Conservation (phyloP, 768 basidiomycete species). For the Pisolithus orientalis region DNA sequence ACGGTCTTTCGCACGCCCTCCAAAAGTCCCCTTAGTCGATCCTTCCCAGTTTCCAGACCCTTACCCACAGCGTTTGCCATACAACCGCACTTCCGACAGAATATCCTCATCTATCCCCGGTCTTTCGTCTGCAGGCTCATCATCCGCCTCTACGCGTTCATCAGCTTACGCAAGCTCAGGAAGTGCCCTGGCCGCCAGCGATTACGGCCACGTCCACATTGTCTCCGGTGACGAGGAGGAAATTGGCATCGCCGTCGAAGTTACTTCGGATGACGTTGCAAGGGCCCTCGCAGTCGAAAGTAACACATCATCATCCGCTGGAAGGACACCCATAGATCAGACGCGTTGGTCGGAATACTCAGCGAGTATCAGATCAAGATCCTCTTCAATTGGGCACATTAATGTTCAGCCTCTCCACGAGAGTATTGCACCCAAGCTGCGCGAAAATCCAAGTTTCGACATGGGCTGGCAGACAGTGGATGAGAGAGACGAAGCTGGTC, state of each 20-base stretch:
- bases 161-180: slow-evolving; percentile 74
- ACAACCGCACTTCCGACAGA: slow-evolving; percentile 30
- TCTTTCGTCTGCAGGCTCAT: slow-evolving; percentile 66
- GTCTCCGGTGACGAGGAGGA: slow-evolving; percentile 56
- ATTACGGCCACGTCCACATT: slow-evolving; percentile 62
- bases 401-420: slow-evolving; percentile 38
- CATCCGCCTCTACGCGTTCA: slow-evolving; percentile 65
- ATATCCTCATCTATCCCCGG: slow-evolving; percentile 42
- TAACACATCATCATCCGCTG: slow-evolving; percentile 37
- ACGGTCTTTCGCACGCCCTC: slow-evolving; percentile 36
- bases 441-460: slow-evolving; percentile 70
- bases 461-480: slow-evolving; percentile 69
- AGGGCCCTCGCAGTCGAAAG: slow-evolving; percentile 54
- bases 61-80: slow-evolving; percentile 54
- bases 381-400: slow-evolving; percentile 56
- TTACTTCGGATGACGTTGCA: slow-evolving; percentile 60
- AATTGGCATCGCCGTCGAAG: slow-evolving; percentile 44
- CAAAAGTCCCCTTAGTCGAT: slow-evolving; percentile 45
- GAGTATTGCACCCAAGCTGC: slow-evolving; percentile 36
- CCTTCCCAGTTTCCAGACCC: slow-evolving; percentile 68
- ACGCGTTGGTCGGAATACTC: slow-evolving; percentile 75
- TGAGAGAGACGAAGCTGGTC: slow-evolving; percentile 59
- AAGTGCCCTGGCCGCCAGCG: slow-evolving; percentile 52
- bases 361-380: slow-evolving; percentile 57
- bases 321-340: slow-evolving; percentile 53